Percentiles rank a stretch among this genome's conserved stretches.
Evolutionary conservation across 805 yeast species (phyloP).

Genomic region (Tetrapisispora arboricola): DNA sequence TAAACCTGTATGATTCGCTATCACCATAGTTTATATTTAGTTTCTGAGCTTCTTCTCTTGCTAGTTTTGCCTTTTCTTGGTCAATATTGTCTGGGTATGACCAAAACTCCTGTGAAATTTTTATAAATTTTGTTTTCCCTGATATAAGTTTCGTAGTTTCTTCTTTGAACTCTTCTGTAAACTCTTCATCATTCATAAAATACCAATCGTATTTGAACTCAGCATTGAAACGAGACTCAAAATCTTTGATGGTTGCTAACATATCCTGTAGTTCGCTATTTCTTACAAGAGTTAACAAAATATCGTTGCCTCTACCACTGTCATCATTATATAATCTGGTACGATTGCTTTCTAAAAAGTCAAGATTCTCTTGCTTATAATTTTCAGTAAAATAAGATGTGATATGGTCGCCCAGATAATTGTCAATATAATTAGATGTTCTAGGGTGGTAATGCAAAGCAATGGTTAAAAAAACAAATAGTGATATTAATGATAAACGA

Average conservation of each 20-base stretch:
- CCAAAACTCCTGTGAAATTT: slow-evolving; percentile 59
- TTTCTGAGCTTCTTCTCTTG: slow-evolving; percentile 37
- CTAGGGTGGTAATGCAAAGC: not conserved
- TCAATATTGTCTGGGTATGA: slow-evolving; percentile 58
- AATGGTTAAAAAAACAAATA: not conserved
- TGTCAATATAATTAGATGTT: not conserved
- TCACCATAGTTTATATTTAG: slow-evolving; percentile 46
- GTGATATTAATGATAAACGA: not conserved
- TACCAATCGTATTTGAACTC: slow-evolving; percentile 68
- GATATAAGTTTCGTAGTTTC: slow-evolving; percentile 42
- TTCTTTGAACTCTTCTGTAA: slow-evolving; percentile 44
- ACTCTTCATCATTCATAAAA: slow-evolving; percentile 61
- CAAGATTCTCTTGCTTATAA: not conserved
- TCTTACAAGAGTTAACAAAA: slow-evolving; percentile 60
- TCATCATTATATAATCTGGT: slow-evolving; percentile 9
- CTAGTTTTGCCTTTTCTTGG: slow-evolving; percentile 21
- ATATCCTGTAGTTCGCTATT: slow-evolving; percentile 52
- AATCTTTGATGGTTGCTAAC: slow-evolving; percentile 47
- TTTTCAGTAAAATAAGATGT: not conserved
- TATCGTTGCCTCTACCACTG: slow-evolving; percentile 45
- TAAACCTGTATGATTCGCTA: slow-evolving; percentile 54
- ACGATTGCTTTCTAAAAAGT: not conserved
- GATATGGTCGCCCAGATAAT: not conserved
- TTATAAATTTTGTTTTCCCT: slow-evolving; percentile 54
- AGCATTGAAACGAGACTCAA: slow-evolving; percentile 57